phyloP scores from a whole-genome alignment of 768 basidiomycete species.

The Vishniacozyma victoriae region DNA sequence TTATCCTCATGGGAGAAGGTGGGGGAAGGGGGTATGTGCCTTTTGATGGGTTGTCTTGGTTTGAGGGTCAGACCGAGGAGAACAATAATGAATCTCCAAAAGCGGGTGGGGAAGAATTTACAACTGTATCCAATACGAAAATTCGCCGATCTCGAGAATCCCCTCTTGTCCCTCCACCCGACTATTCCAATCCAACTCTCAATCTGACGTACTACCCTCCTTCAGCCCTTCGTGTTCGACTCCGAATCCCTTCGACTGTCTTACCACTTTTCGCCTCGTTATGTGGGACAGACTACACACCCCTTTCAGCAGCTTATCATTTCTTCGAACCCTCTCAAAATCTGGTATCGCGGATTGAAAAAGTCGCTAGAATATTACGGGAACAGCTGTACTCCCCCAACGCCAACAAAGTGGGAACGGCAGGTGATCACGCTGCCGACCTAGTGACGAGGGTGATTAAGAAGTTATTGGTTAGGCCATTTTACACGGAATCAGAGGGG shows the following conservation, averaged over 20 bases:
- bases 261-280: slow-evolving; percentile 41
- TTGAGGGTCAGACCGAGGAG: slow-evolving; percentile 23
- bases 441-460: slow-evolving; percentile 32
- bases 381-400: slow-evolving; percentile 31
- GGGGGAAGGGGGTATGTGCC: slow-evolving; percentile 41
- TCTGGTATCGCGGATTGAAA: slow-evolving; percentile 29
- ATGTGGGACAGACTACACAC: slow-evolving; percentile 43
- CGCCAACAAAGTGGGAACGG: slow-evolving; percentile 7
- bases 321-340: slow-evolving; percentile 30
- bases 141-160: slow-evolving; percentile 7
- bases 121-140: background rate
- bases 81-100: background rate
- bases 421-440: slow-evolving; percentile 39
- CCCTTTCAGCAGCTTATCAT: slow-evolving; percentile 12
- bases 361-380: slow-evolving; percentile 38
- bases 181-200: slow-evolving; percentile 17
- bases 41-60: slow-evolving; percentile 45
- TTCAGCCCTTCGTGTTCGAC: slow-evolving; percentile 26
- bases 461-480: slow-evolving; percentile 25
- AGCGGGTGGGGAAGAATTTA: background rate
- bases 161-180: slow-evolving; percentile 16
- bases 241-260: slow-evolving; percentile 35
- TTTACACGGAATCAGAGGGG: slow-evolving; percentile 22
- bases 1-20: slow-evolving; percentile 26
- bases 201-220: slow-evolving; percentile 30